Conservation (phyloP, 2,329 filamentous ascomycete species). For the Aspergillus brasiliensis region DNA sequence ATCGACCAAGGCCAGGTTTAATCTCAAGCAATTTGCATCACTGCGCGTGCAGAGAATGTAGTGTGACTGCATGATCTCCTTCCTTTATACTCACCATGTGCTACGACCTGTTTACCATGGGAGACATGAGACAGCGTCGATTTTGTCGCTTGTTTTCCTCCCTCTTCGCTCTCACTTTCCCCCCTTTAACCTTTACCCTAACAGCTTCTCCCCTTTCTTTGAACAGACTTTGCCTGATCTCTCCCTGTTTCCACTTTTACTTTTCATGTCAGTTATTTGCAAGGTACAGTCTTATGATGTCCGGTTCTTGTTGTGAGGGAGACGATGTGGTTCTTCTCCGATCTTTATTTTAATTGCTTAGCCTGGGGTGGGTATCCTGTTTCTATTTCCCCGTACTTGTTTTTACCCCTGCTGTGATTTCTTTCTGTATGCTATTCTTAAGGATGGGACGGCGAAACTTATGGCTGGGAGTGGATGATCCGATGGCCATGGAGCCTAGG, state of each 20-base stretch:
- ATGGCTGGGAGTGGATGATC: conserved; percentile 32
- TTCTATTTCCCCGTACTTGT: conserved; percentile 22
- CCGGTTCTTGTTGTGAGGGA: conserved; percentile 9
- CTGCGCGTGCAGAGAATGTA: background rate
- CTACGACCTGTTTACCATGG: conserved; percentile 29
- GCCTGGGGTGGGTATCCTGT: conserved; percentile 18
- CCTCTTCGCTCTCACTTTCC: conserved; percentile 16
- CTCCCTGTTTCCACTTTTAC: conserved; percentile 8
- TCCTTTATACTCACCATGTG: conserved; percentile 23
- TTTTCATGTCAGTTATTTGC: conserved; percentile 5
- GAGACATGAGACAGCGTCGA: conserved; percentile 18
- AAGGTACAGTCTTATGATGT: conserved; percentile 11
- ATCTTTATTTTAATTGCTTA: conserved; percentile 5
- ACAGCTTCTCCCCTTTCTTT: background rate
- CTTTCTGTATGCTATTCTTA: conserved; percentile 30
- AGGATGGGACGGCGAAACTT: conserved; percentile 35
- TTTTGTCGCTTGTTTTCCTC: conserved; percentile 14
- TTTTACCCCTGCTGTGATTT: conserved; percentile 16
- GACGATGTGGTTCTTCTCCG: background rate
- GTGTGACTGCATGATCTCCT: conserved; percentile 12
- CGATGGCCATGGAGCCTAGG: conserved; percentile 25
- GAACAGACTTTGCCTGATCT: conserved; percentile 11
- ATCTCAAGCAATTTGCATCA: conserved; percentile 1
- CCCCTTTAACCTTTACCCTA: conserved; percentile 13
- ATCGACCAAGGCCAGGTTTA: conserved; percentile 34